A percentile compares a stretch with the other conserved stretches of the same genome.
Conservation (phyloP, 768 basidiomycete species). For the Xerocomus spinulosus region DNA sequence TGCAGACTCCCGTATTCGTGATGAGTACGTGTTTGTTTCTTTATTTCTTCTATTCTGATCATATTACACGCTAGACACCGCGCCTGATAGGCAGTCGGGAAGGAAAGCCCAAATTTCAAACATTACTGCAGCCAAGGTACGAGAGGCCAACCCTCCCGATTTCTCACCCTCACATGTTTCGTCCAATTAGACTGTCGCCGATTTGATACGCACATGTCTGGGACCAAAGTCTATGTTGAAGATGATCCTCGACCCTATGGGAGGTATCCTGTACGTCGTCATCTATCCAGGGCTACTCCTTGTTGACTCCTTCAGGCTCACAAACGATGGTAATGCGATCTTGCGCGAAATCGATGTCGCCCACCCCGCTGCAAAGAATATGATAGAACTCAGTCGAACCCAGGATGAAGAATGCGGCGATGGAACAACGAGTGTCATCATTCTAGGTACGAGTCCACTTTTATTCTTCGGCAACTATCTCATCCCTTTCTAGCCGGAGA, state of each 20-base stretch:
- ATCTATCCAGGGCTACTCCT: not conserved
- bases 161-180: not conserved
- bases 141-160: constrained; percentile 5
- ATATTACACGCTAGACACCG: constrained; percentile 58
- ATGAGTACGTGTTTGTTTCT: constrained; percentile 52
- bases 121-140: constrained; percentile 93
- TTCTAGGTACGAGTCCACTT: constrained; percentile 63
- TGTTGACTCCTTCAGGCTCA: constrained; percentile 51
- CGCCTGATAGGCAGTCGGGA: constrained; percentile 90
- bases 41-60: not conserved
- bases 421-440: constrained; percentile 97
- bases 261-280: constrained; percentile 79
- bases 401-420: constrained; percentile 99
- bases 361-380: constrained; percentile 98
- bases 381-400: constrained; percentile 97
- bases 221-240: constrained; percentile 99
- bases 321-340: constrained; percentile 99
- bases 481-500: constrained; percentile 65
- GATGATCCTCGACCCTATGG: constrained; percentile 99
- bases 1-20: constrained; percentile 81
- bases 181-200: constrained; percentile 94
- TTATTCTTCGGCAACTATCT: not conserved
- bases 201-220: constrained; percentile 95
- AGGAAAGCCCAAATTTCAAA: constrained; percentile 96
- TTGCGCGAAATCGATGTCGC: constrained; percentile 98